Base-by-base conservation (phyloP, 768 basidiomycete genomes). In the Amanita muscaria region DNA sequence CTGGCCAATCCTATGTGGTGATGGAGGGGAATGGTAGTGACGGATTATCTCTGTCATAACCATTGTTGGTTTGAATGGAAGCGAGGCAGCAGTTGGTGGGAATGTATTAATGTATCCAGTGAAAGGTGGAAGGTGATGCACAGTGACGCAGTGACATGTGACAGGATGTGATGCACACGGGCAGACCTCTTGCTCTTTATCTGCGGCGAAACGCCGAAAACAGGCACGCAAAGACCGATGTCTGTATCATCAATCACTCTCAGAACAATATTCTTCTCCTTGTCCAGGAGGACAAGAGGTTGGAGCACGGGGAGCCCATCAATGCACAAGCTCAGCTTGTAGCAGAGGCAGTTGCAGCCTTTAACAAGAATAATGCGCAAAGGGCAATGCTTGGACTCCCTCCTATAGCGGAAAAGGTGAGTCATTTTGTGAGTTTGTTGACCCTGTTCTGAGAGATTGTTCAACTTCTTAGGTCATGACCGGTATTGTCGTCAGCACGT, bases 201-300 rank as follows among this genome's bases (percentile, higher is more conserved):
- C 10, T 63, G 63, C 32, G 57, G 62, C 5, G 53, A 61, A 4
- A 22, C 19, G n/a, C n/a, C n/a, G n/a, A 29, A 49, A 24, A 5
- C 21, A 53, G 23, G 29, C 39, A 53, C 30, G 55, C 58, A 15
- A 54, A 55, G 40, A 47, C 61, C 1, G 61, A 63, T 51, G 57
- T 66, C 40, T 66, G 60, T 46, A 48, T 69, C 29, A 32, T 60
- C 11, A 56, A 62, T 46, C 27, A 38, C 15, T 23, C 22, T 18
- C 47, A 47, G 21, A 46, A 54, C 27, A 53, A 62, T 36, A 53
- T 57, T 43, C 4, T 60, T 19, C 55, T 63, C 25, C 11, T 40
- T 12, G 39, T 40, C n/a, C 24, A 40, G 25, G 23, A 40, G 11
- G 22, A 40, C 23, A 40, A 40, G 9, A 22, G 37, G 4, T 38